Base-by-base conservation (phyloP, 2,329 filamentous ascomycete genomes). In the Aspergillus brasiliensis region DNA sequence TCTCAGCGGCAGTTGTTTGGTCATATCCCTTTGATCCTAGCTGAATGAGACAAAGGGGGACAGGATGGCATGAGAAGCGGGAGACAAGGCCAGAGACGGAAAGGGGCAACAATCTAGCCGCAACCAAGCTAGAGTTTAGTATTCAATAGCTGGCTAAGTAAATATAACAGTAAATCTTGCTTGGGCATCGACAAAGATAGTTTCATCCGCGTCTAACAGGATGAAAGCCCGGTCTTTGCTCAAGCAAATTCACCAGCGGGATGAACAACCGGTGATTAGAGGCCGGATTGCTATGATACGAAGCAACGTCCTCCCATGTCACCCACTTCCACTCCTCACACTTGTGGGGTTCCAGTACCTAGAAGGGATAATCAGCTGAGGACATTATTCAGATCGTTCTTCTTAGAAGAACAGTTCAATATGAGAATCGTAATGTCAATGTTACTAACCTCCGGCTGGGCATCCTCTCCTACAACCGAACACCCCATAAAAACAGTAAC, bases 401-500 rank as follows among this genome's bases (percentile, higher is more conserved):
- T 5, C 1, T 34, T 11, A 8, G 5, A n/a, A 27, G 19, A 49
- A 21, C 3, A 5, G 23, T 5, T 1, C 11, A 8, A 8, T 4
- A 46, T 5, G 8, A 19, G n/a, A 11, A 25, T 5, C 23, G 42
- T 6, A 11, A 13, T 37, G 25, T n/a, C 8, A 3, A 34, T 21
- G 10, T 56, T 67, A 74, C 80, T 68, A 60, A 89, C 87, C 79
- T 81, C 58, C 0, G 88, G 83, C 63, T 84, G 72, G 21, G 80
- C 80, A 0, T 68, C 64, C 17, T 80, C 77, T 21, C 85, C 80
- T 0, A 75, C 69, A 65, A 85, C 77, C 46, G 74, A 75, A 40
- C 84, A 86, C 0, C 78, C 77, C 62, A 91, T 84, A 65, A 91
- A 92, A 3, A 92, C 72, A 0, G 91, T 93, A 51, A 92, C 81